Evolutionary conservation across 179 eudicot genomes (phyloP).

Genomic region (Silene noctiflora): DNA sequence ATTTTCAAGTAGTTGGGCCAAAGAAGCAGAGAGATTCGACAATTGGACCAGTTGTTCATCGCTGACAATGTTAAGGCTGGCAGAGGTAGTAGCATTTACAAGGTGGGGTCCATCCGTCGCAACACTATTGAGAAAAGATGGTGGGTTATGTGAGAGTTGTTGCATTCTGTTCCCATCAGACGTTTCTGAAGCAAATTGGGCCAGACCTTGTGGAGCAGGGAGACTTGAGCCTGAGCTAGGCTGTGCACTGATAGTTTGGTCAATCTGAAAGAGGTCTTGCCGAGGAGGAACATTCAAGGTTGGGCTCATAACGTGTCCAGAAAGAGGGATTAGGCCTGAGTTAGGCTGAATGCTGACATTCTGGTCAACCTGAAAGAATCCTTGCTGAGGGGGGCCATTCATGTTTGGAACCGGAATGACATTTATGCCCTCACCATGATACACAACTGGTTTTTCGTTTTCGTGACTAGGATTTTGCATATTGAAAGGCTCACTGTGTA

Average conservation of each 20-base stretch:
- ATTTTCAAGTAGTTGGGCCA: constrained; percentile 47
- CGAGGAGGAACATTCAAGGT: constrained; percentile 22
- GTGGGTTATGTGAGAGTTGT: constrained; percentile 18
- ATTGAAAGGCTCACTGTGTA: constrained; percentile 30
- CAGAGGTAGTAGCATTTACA: constrained; percentile 28
- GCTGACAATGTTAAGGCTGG: constrained; percentile 27
- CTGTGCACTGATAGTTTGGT: constrained; percentile 25
- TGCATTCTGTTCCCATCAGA: constrained; percentile 20
- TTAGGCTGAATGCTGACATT: constrained; percentile 27
- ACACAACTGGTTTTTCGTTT: constrained; percentile 20
- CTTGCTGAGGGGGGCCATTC: constrained; percentile 31
- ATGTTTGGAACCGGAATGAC: constrained; percentile 16
- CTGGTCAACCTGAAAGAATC: constrained; percentile 27
- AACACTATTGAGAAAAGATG: constrained; percentile 16
- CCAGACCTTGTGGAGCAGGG: constrained; percentile 31
- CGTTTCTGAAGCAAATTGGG: constrained; percentile 28
- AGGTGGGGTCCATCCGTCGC: constrained; percentile 26
- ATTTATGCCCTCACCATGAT: constrained; percentile 23
- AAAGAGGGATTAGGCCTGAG: constrained; percentile 20
- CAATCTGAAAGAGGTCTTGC: constrained; percentile 33
- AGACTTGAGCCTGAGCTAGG: constrained; percentile 23
- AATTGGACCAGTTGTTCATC: constrained; percentile 37
- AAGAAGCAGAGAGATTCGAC: constrained; percentile 41
- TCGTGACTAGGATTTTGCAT: constrained; percentile 28
- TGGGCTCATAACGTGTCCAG: constrained; percentile 12